Conservation (phyloP, 169 alveolate species). For the Babesia caballi region DNA sequence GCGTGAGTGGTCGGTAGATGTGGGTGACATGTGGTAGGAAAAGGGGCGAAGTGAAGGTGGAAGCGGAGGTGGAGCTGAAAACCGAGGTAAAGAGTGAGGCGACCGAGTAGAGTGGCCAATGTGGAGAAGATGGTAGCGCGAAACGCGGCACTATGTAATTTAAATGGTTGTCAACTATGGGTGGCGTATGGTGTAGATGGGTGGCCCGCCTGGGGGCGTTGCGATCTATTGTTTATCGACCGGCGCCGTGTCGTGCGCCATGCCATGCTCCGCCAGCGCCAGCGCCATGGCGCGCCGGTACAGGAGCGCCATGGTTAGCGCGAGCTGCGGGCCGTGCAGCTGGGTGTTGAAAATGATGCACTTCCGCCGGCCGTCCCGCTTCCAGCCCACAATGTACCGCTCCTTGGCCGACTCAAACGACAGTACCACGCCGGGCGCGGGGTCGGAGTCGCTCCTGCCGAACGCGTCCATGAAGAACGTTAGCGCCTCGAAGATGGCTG, state of each 20-base stretch:
- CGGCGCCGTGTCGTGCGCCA: too few relatives aligned
- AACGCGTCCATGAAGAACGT: constrained; percentile 6
- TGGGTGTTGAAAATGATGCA: neutral
- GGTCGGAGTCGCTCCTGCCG: neutral
- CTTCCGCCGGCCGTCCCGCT: neutral
- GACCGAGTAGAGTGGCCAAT: neutral
- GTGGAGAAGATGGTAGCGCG: too few relatives aligned
- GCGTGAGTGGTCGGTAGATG: neutral
- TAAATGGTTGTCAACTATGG: too few relatives aligned
- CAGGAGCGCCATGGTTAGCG: neutral
- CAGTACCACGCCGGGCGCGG: neutral
- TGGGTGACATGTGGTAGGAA: neutral
- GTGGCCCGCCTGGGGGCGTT: too few relatives aligned
- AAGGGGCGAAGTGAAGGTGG: neutral
- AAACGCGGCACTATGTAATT: too few relatives aligned
- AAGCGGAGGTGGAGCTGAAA: neutral
- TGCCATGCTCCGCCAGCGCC: neutral
- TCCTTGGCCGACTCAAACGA: neutral
- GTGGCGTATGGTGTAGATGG: too few relatives aligned
- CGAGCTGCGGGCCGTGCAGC: neutral
- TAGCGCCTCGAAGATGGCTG: neutral
- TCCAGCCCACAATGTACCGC: neutral
- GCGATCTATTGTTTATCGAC: too few relatives aligned
- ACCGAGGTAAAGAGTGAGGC: neutral
- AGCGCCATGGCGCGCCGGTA: neutral